Conservation (phyloP, 345 rosid genomes). For the Salix purpurea region DNA sequence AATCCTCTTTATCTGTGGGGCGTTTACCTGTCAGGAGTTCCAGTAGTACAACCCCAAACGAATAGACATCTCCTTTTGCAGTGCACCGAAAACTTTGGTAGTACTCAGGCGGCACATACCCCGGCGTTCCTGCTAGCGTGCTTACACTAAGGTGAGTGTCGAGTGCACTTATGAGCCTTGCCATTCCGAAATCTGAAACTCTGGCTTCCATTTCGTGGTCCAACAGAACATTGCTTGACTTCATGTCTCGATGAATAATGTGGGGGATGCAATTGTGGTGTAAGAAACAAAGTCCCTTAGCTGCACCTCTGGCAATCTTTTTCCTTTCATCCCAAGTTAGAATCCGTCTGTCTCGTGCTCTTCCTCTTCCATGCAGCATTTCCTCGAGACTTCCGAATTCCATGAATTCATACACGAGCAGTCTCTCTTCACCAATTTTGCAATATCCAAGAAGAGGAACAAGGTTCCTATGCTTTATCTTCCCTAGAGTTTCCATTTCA, state of each 20-base stretch:
- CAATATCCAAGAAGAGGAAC: conserved; percentile 90
- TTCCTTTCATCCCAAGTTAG: conserved; percentile 83
- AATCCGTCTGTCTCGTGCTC: conserved; percentile 40
- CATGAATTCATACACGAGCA: conserved; percentile 92
- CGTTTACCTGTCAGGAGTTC: conserved; percentile 90
- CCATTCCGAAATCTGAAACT: conserved; percentile 97
- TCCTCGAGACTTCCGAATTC: conserved; percentile 88
- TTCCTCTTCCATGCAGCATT: conserved; percentile 74
- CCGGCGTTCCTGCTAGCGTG: conserved; percentile 95
- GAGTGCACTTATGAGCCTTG: conserved; percentile 86
- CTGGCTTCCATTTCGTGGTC: conserved; percentile 96
- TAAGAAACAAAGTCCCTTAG: conserved; percentile 83
- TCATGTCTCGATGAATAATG: conserved; percentile 92
- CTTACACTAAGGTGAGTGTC: conserved; percentile 96
- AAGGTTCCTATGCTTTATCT: conserved; percentile 88
- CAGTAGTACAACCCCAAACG: conserved; percentile 77
- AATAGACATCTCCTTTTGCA: conserved; percentile 89
- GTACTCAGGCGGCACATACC: conserved; percentile 92
- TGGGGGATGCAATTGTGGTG: conserved; percentile 98
- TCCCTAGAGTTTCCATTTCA: conserved; percentile 93
- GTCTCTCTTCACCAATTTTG: conserved; percentile 87
- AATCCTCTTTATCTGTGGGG: conserved; percentile 93
- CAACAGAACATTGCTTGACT: conserved; percentile 82
- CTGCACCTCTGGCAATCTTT: conserved; percentile 90
- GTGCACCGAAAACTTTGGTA: conserved; percentile 97